These are phyloP conservation scores for Boletus subcaerulescens DNA, from an alignment of 768 basidiomycete species.

Conservation along the genomic window DNA sequence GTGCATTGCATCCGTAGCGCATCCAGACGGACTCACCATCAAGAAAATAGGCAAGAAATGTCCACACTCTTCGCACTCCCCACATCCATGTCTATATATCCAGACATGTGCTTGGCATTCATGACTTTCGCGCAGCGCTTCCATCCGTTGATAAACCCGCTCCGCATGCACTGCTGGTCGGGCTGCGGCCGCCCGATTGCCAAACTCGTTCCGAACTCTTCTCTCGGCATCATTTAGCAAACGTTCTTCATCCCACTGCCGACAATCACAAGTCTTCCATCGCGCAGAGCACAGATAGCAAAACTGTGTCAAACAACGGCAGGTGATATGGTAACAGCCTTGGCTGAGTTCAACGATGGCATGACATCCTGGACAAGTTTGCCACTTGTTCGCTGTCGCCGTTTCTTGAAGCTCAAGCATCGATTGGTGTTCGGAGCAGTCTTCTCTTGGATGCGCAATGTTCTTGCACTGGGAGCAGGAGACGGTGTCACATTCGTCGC, in stretches of 20 bases:
- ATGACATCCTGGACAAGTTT: conserved; percentile 60
- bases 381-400: conserved; percentile 48
- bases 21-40: conserved; percentile 37
- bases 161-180: conserved; percentile 19
- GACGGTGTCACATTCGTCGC: conserved; percentile 37
- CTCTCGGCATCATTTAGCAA: conserved; percentile 29
- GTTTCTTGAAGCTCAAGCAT: conserved; percentile 43
- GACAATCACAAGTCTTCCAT: conserved; percentile 64
- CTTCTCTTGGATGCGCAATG: conserved; percentile 36
- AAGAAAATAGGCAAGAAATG: conserved; percentile 40
- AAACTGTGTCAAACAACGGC: conserved; percentile 48
- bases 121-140: conserved; percentile 47
- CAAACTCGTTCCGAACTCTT: conserved; percentile 25
- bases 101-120: conserved; percentile 49
- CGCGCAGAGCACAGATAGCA: conserved; percentile 60
- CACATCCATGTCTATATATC: conserved; percentile 42
- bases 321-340: conserved; percentile 68
- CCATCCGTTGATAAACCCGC: conserved; percentile 24
- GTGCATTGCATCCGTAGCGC: background rate
- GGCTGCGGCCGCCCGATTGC: conserved; percentile 3
- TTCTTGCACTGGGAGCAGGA: conserved; percentile 53
- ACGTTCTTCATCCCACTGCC: conserved; percentile 59
- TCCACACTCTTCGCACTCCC: conserved; percentile 46
- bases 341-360: conserved; percentile 52
- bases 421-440: conserved; percentile 43